These are phyloP conservation scores for Lepraria neglecta DNA, from an alignment of 495 filamentous ascomycete species.

Conservation along the genomic window DNA sequence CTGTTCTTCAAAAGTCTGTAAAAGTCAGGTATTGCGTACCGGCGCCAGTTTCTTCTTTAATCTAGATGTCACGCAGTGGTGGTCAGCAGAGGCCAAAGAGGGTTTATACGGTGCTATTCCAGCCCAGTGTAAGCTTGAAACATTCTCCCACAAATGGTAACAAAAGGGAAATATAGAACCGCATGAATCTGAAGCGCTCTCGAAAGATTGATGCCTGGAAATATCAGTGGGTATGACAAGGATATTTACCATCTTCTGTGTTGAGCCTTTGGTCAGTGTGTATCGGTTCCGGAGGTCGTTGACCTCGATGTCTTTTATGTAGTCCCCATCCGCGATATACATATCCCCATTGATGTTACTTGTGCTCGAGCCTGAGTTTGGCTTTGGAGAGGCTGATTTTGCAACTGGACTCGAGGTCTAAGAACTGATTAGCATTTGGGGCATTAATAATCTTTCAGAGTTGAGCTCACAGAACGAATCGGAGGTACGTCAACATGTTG, in stretches of 20 bases:
- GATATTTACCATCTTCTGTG: conserved; percentile 98
- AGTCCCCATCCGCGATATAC: conserved; percentile 93
- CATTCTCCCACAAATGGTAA: conserved; percentile 47
- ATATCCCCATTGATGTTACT: conserved; percentile 73
- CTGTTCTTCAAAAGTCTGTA: conserved; percentile 49
- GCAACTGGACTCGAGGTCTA: conserved; percentile 48
- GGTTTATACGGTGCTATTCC: conserved; percentile 63
- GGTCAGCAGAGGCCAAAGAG: conserved; percentile 98
- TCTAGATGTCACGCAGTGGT: conserved; percentile 89
- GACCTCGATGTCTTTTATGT: conserved; percentile 96
- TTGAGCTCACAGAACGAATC: conserved; percentile 55
- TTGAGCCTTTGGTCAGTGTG: conserved; percentile 92
- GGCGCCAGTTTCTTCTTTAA: conserved; percentile 99
- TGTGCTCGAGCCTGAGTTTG: conserved; percentile 39
- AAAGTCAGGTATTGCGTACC: conserved; percentile 73
- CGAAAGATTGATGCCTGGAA: conserved; percentile 45
- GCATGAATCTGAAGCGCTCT: conserved; percentile 36
- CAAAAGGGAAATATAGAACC: conserved; percentile 32
- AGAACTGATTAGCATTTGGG: conserved; percentile 32
- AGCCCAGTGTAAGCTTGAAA: conserved; percentile 79
- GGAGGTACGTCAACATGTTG: conserved; percentile 93
- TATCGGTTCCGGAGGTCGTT: conserved; percentile 97
- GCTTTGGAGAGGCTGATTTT: conserved; percentile 42
- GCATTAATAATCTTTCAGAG: neutral
- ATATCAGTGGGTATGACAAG: conserved; percentile 75